A percentile compares a stretch with the other conserved stretches of the same genome.
These are phyloP conservation scores for Ceratocystis cubensis DNA, from an alignment of 2,329 filamentous ascomycete species.

Conservation along the genomic window DNA sequence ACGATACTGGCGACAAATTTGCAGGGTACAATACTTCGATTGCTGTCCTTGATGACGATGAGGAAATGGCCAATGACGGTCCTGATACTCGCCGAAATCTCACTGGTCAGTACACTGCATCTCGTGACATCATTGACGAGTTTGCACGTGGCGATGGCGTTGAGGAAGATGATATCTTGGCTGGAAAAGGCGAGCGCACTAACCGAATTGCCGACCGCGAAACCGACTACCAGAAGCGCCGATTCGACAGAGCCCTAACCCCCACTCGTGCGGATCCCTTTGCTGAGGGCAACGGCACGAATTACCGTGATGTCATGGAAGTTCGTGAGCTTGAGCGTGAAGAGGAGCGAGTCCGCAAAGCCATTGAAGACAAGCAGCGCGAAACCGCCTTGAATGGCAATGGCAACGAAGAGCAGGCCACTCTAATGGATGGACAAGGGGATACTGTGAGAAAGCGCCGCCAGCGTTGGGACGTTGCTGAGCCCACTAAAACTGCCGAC, in stretches of 20 bases:
- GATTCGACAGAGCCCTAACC: slow-evolving; percentile 77
- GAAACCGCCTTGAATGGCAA: slow-evolving; percentile 48
- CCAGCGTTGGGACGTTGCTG: slow-evolving; percentile 79
- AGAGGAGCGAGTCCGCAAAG: slow-evolving; percentile 70
- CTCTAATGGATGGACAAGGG: slow-evolving; percentile 60
- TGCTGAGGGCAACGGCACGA: slow-evolving; percentile 60
- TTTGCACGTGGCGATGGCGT: slow-evolving; percentile 74
- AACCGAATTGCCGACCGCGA: slow-evolving; percentile 85
- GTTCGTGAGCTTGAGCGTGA: slow-evolving; percentile 82
- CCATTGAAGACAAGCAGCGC: slow-evolving; percentile 61
- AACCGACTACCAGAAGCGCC: slow-evolving; percentile 93
- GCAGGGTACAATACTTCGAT: slow-evolving; percentile 86
- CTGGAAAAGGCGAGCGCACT: slow-evolving; percentile 72
- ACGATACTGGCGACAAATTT: slow-evolving; percentile 72
- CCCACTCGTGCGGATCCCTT: slow-evolving; percentile 80
- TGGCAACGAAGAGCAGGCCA: slow-evolving; percentile 45
- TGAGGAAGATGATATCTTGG: slow-evolving; percentile 81
- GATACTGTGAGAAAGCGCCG: slow-evolving; percentile 73
- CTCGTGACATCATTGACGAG: slow-evolving; percentile 82
- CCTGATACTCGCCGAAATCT: slow-evolving; percentile 62
- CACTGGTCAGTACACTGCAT: slow-evolving; percentile 92
- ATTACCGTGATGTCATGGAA: slow-evolving; percentile 85
- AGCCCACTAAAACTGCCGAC: slow-evolving; percentile 30
- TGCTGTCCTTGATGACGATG: slow-evolving; percentile 63
- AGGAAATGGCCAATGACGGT: slow-evolving; percentile 67